Evolutionary conservation across 768 basidiomycete species (phyloP).

Genomic region (Antrodiella citrinella): DNA sequence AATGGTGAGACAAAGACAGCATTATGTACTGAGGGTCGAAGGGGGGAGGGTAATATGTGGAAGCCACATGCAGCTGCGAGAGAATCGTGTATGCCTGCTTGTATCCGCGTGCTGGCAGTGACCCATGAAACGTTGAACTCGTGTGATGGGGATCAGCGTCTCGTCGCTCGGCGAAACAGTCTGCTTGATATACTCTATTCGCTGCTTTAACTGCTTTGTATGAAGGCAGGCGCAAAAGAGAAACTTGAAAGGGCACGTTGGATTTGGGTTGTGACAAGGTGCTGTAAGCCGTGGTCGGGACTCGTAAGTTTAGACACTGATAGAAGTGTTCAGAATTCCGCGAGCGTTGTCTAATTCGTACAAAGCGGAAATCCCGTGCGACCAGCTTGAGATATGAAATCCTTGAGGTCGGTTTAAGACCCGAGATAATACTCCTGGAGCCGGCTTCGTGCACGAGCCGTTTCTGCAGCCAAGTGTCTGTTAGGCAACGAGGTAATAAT

Average conservation of each 20-base stretch:
- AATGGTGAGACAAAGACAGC: not conserved
- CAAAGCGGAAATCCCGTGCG: not conserved
- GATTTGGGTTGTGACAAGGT: not conserved
- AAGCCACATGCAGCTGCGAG: not conserved
- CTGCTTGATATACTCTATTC: not conserved
- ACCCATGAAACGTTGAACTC: not conserved
- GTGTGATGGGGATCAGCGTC: not conserved
- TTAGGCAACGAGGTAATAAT: no score
- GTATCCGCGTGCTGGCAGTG: not conserved
- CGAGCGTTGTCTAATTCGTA: not conserved
- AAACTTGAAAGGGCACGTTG: not conserved
- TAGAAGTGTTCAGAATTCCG: not conserved
- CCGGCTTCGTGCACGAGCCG: no score
- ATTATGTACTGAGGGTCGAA: not conserved
- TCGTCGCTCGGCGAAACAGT: not conserved
- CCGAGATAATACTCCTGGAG: no score
- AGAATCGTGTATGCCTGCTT: not conserved
- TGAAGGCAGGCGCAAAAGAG: no score
- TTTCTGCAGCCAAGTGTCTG: no score
- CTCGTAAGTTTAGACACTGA: not conserved
- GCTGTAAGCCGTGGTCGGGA: not conserved
- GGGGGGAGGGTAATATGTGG: not conserved
- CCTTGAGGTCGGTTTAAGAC: not conserved
- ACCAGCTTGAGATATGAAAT: not conserved
- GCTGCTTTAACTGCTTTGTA: not conserved